These are phyloP conservation scores for Neckera pumila DNA, from an alignment of 225 moss, liverwort and hornwort genomes.

Conservation along the genomic window DNA sequence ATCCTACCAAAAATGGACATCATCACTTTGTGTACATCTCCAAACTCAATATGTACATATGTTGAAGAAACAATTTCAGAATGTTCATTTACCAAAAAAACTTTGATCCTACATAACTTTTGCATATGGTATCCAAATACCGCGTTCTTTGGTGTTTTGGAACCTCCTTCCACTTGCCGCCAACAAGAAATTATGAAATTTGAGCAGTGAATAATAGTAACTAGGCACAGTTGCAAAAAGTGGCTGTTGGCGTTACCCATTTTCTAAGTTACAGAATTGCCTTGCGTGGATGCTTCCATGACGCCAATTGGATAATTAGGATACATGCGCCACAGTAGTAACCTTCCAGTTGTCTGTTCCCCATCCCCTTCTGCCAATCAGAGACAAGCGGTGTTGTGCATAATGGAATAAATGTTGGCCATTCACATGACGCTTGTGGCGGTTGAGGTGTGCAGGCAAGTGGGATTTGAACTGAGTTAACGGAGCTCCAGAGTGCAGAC, in stretches of 20 bases:
- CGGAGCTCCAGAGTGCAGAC: not conserved
- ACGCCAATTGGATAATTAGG: not conserved
- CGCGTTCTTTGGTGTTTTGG: fast-evolving
- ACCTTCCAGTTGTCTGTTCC: no score
- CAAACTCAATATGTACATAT: not conserved
- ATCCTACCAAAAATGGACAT: not conserved
- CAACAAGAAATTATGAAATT: not conserved
- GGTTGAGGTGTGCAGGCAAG: not conserved
- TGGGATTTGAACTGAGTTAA: not conserved
- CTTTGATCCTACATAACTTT: not conserved
- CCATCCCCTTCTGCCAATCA: not conserved
- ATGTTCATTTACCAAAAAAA: no score
- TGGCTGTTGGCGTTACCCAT: not conserved
- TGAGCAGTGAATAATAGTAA: no score
- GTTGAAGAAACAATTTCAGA: not conserved
- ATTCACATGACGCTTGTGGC: not conserved
- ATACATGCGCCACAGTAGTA: not conserved
- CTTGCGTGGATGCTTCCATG: not conserved
- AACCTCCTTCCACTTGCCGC: not conserved
- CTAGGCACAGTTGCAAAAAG: not conserved
- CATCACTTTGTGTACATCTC: not conserved
- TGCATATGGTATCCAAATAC: not conserved
- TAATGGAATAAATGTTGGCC: not conserved
- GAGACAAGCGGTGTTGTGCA: not conserved
- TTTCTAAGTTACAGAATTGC: no score